phyloP scores from a whole-genome alignment of 179 eudicot genomes.

The Carnegiea gigantea region DNA sequence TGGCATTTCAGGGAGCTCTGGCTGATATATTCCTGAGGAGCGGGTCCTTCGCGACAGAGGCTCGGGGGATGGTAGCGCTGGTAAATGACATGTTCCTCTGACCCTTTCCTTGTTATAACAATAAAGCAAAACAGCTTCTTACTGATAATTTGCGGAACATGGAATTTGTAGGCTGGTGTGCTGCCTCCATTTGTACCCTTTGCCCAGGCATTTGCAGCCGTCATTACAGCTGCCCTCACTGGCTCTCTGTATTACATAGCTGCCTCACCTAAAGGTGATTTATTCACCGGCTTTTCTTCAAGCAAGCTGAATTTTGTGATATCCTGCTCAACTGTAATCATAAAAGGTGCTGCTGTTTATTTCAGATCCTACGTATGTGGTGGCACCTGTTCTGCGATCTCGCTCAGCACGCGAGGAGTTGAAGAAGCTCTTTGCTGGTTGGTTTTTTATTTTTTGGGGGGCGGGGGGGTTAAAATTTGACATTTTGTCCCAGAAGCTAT shows the following conservation, averaged over 20 bases:
- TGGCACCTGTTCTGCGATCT: constrained; percentile 80
- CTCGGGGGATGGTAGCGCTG: constrained; percentile 84
- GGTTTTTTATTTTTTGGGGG: not conserved
- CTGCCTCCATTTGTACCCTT: constrained; percentile 95
- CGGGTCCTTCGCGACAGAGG: constrained; percentile 65
- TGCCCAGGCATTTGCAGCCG: constrained; percentile 99
- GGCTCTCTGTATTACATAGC: constrained; percentile 91
- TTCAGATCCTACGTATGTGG: constrained; percentile 91
- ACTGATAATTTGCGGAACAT: not conserved
- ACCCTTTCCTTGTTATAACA: not conserved
- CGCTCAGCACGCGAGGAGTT: constrained; percentile 72
- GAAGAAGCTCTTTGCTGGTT: constrained; percentile 92
- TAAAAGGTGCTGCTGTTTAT: constrained; percentile 11
- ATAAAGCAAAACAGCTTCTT: not conserved
- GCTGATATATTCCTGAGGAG: constrained; percentile 78
- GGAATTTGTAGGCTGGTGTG: constrained; percentile 64
- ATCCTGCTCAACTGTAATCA: not conserved
- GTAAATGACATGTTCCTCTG: constrained; percentile 32
- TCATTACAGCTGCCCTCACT: constrained; percentile 90
- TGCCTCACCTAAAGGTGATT: constrained; percentile 89
- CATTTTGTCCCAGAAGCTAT: too few relatives aligned
- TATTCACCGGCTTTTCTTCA: not conserved
- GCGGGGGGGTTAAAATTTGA: not conserved
- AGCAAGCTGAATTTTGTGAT: not conserved
- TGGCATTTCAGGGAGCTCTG: constrained; percentile 68